Evolutionary conservation across 768 basidiomycete species (phyloP).

Genomic region (Leucocoprinus leucothites): DNA sequence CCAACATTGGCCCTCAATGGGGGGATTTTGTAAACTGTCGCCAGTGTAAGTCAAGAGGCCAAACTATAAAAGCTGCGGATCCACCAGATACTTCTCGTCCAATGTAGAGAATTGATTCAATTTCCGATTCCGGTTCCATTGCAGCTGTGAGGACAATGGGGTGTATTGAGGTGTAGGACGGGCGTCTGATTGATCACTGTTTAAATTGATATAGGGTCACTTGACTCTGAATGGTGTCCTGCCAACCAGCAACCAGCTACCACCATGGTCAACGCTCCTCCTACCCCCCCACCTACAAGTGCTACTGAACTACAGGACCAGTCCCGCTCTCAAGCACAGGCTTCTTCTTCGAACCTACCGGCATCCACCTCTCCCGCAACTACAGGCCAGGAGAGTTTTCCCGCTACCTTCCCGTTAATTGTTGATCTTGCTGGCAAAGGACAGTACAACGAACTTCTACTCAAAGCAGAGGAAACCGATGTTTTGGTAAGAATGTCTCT

Average conservation of each 20-base stretch:
- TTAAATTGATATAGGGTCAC: conserved; percentile 4
- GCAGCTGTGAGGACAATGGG: conserved; percentile 12
- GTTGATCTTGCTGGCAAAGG: conserved; percentile 40
- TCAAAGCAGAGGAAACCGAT: conserved; percentile 50
- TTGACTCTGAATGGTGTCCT: background rate
- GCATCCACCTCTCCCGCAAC: conserved; percentile 11
- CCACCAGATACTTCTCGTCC: conserved; percentile 88
- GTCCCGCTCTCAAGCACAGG: conserved; percentile 24
- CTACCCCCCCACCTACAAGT: conserved; percentile 61
- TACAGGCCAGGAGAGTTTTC: conserved; percentile 34
- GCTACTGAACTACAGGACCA: conserved; percentile 55
- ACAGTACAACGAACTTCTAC: conserved; percentile 40
- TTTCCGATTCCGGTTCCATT: conserved; percentile 72
- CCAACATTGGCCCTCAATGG: conserved; percentile 84
- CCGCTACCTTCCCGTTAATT: conserved; percentile 41
- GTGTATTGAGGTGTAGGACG: background rate
- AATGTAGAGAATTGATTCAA: conserved; percentile 87
- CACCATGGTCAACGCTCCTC: conserved; percentile 55
- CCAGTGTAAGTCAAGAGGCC: conserved; percentile 2
- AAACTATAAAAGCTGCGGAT: conserved; percentile 17
- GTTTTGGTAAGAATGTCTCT: conserved; percentile 41
- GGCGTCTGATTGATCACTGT: conserved; percentile 1
- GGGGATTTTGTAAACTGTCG: conserved; percentile 88
- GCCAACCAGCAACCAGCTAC: background rate
- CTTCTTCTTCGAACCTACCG: conserved; percentile 11